Conservation (phyloP, 176 grass and related monocot species). For the Hordeum vulgare region DNA sequence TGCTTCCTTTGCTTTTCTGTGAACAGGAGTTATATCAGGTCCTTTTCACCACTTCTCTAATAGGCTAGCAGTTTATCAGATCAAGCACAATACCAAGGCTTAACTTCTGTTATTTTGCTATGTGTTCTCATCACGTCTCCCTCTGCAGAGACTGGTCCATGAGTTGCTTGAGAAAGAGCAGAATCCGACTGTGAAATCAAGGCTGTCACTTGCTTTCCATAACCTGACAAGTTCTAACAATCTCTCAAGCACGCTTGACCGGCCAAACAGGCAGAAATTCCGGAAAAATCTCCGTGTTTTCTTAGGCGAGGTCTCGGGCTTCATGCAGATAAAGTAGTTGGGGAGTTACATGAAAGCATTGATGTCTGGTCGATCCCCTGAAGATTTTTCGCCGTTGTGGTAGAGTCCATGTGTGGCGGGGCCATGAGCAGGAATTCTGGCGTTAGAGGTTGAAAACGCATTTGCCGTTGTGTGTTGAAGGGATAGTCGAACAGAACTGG, state of each 20-base stretch:
- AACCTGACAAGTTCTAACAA: slow-evolving; percentile 71
- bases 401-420: neutral
- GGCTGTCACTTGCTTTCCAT: slow-evolving; percentile 73
- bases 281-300: slow-evolving; percentile 86
- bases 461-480: neutral
- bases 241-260: slow-evolving; percentile 64
- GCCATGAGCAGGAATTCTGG: neutral
- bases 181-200: slow-evolving; percentile 62
- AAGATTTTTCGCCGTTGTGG: neutral
- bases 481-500: slow-evolving; percentile 12
- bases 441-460: neutral
- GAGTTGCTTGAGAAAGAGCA: slow-evolving; percentile 68
- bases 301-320: slow-evolving; percentile 61
- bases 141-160: slow-evolving; percentile 69
- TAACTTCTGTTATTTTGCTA: neutral
- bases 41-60: neutral
- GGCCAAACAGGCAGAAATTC: slow-evolving; percentile 75
- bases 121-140: neutral
- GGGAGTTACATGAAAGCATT: neutral
- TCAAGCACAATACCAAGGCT: neutral
- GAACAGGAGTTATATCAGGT: slow-evolving; percentile 92
- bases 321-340: slow-evolving; percentile 72
- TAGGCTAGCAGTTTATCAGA: neutral
- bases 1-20: slow-evolving; percentile 87
- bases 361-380: neutral